Percentiles rank a stretch among this genome's conserved stretches.
These are phyloP conservation scores for Seminavis robusta DNA, from an alignment of 108 stramenopile genomes.

Conservation along the genomic window DNA sequence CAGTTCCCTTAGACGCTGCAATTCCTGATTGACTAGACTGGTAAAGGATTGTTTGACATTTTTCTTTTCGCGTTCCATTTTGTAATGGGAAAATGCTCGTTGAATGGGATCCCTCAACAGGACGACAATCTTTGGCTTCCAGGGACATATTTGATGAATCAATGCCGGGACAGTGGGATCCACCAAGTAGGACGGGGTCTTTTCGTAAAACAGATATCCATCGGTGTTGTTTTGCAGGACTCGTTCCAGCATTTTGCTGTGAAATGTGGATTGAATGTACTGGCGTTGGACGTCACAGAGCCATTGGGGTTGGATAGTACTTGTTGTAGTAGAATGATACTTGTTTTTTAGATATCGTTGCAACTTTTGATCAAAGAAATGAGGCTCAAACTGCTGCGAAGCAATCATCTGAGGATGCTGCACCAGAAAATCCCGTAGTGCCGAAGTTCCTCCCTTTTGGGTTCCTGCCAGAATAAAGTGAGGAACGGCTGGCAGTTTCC, in stretches of 20 bases:
- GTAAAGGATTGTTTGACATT: neutral
- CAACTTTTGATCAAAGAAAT: conserved; percentile 94
- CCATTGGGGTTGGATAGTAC: conserved; percentile 4
- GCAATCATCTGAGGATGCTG: conserved; percentile 81
- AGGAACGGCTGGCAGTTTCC: no score
- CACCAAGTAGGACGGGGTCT: conserved; percentile 53
- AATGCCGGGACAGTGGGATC: conserved; percentile 5
- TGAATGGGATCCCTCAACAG: conserved; percentile 86
- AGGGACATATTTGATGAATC: conserved; percentile 8
- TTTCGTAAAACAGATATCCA: conserved; percentile 11
- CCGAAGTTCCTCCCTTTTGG: conserved; percentile 91
- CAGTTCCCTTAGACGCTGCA: neutral
- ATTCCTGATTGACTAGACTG: conserved; percentile 3
- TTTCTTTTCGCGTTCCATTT: conserved; percentile 51
- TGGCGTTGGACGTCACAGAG: neutral
- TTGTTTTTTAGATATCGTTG: conserved; percentile 19
- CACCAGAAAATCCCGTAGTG: conserved; percentile 77
- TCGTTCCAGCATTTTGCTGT: neutral
- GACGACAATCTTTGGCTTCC: conserved; percentile 57
- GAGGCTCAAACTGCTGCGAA: conserved; percentile 77
- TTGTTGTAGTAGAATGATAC: conserved; percentile 9
- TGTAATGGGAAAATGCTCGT: conserved; percentile 82
- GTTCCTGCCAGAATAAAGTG: conserved; percentile 80
- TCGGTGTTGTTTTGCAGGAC: conserved; percentile 12
- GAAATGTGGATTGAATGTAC: conserved; percentile 5